Percentiles rank a stretch among this genome's conserved stretches.
Conservation (phyloP, 148 eudicot genomes). For the Talinum fruticosum region DNA sequence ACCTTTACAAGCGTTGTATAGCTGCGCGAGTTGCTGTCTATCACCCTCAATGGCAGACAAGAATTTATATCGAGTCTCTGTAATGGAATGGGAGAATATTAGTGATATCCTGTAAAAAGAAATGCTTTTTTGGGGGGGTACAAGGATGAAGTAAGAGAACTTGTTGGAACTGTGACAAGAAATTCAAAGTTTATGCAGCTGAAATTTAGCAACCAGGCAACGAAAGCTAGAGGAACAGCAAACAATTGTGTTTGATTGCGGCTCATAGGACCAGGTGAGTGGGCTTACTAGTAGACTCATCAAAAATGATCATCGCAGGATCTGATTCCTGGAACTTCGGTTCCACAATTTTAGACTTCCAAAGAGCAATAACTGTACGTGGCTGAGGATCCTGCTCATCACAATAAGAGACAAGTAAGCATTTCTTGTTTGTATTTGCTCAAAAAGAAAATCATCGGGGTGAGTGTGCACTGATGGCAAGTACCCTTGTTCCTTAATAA, state of each 20-base stretch:
- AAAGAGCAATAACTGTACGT: constrained; percentile 43
- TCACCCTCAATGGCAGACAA: constrained; percentile 49
- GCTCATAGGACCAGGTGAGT: not conserved
- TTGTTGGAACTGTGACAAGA: not conserved
- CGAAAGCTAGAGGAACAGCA: not conserved
- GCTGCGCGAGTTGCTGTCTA: constrained; percentile 40
- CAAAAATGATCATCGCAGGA: constrained; percentile 40
- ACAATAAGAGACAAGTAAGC: not conserved
- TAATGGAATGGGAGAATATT: not conserved
- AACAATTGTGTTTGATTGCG: not conserved
- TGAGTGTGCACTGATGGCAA: not conserved
- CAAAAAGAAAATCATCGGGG: not conserved
- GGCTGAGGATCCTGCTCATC: constrained; percentile 57
- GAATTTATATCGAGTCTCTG: constrained; percentile 54
- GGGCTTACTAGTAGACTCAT: constrained; percentile 40
- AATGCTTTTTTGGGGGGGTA: not conserved
- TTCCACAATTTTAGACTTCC: constrained; percentile 47
- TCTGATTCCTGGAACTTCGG: constrained; percentile 49
- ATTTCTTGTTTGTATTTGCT: no score
- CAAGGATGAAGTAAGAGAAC: not conserved
- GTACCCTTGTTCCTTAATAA: not conserved
- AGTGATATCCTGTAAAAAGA: no score
- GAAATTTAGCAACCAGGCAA: not conserved
- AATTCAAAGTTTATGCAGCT: no score
- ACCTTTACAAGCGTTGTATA: constrained; percentile 61